Evolutionary conservation across 192 early-diverging fungal genomes (phyloP).

Genomic region (Allomyces macrogynus): DNA sequence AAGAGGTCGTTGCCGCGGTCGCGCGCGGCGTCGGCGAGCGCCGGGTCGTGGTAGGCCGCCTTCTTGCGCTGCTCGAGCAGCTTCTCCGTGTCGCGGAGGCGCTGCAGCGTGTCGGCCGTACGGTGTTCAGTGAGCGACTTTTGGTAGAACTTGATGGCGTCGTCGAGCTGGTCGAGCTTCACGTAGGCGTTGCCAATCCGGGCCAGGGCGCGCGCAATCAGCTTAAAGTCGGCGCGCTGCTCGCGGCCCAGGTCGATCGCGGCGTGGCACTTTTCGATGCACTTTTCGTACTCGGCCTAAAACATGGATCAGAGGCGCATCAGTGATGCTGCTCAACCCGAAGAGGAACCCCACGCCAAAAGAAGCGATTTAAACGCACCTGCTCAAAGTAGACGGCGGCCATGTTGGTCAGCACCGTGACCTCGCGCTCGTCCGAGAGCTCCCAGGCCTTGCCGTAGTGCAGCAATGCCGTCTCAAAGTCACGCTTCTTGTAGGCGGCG

Average conservation of each 20-base stretch:
- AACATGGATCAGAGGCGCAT: slow-evolving; percentile 51
- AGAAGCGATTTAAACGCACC: not conserved
- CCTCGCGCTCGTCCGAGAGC: slow-evolving; percentile 59
- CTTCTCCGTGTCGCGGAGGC: slow-evolving; percentile 74
- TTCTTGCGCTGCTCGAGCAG: slow-evolving; percentile 54
- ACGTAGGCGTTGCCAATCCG: slow-evolving; percentile 76
- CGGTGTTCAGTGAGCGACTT: slow-evolving; percentile 92
- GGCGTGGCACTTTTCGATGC: slow-evolving; percentile 75
- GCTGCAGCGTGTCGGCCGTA: slow-evolving; percentile 71
- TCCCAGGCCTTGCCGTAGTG: slow-evolving; percentile 84
- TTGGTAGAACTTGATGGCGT: slow-evolving; percentile 79
- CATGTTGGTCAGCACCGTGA: slow-evolving; percentile 91
- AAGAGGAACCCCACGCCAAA: not conserved
- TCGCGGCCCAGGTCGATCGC: slow-evolving; percentile 85
- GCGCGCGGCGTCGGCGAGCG: slow-evolving; percentile 70
- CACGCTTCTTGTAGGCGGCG: slow-evolving; percentile 71
- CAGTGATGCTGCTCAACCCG: slow-evolving; percentile 1
- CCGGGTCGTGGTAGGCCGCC: slow-evolving; percentile 65
- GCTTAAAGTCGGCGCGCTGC: slow-evolving; percentile 75
- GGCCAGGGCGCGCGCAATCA: slow-evolving; percentile 72
- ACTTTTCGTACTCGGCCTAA: slow-evolving; percentile 73
- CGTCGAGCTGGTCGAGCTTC: slow-evolving; percentile 53
- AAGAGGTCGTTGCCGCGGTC: slow-evolving; percentile 83
- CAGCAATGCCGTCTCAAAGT: slow-evolving; percentile 70
- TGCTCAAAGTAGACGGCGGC: slow-evolving; percentile 30